These are phyloP conservation scores for Calycina marina DNA, from an alignment of 2,329 filamentous ascomycete species.

Conservation along the genomic window DNA sequence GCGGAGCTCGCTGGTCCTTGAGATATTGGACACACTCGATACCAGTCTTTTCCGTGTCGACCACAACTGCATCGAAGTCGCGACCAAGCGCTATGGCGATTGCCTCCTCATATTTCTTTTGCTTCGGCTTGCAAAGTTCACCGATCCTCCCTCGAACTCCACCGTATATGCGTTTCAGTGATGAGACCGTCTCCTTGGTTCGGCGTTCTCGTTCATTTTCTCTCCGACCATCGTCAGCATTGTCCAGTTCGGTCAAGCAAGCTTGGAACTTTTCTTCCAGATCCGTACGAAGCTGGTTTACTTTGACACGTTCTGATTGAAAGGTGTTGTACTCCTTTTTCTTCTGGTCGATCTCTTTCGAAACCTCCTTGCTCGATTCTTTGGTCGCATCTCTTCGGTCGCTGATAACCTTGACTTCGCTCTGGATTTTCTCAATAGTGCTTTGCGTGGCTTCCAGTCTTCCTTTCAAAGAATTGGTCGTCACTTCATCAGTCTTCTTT, in stretches of 20 bases:
- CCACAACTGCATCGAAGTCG: slow-evolving; percentile 87
- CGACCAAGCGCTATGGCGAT: slow-evolving; percentile 84
- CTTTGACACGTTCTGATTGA: slow-evolving; percentile 68
- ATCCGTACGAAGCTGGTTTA: slow-evolving; percentile 71
- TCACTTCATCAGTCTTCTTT: slow-evolving; percentile 81
- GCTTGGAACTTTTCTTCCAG: slow-evolving; percentile 84
- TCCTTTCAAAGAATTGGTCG: slow-evolving; percentile 74
- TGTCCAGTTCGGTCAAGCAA: slow-evolving; percentile 63
- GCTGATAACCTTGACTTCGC: slow-evolving; percentile 53
- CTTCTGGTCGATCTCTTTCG: slow-evolving; percentile 67
- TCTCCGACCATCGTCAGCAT: slow-evolving; percentile 72
- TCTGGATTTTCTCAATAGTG: slow-evolving; percentile 57
- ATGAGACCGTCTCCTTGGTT: slow-evolving; percentile 69
- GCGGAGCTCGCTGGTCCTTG: slow-evolving; percentile 73
- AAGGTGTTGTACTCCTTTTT: slow-evolving; percentile 83
- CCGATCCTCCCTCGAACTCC: slow-evolving; percentile 84
- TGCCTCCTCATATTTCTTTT: slow-evolving; percentile 91
- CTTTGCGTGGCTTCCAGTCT: slow-evolving; percentile 71
- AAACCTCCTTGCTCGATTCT: slow-evolving; percentile 48
- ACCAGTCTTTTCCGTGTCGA: slow-evolving; percentile 88
- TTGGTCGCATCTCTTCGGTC: slow-evolving; percentile 53
- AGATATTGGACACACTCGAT: slow-evolving; percentile 90
- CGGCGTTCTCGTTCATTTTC: slow-evolving; percentile 71
- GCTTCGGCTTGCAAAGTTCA: slow-evolving; percentile 87
- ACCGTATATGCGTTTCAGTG: slow-evolving; percentile 79